Percentiles rank a stretch among this genome's conserved stretches.
Evolutionary conservation across 2,329 filamentous ascomycete species (phyloP).

Genomic region (Pseudogymnoascus sp.): DNA sequence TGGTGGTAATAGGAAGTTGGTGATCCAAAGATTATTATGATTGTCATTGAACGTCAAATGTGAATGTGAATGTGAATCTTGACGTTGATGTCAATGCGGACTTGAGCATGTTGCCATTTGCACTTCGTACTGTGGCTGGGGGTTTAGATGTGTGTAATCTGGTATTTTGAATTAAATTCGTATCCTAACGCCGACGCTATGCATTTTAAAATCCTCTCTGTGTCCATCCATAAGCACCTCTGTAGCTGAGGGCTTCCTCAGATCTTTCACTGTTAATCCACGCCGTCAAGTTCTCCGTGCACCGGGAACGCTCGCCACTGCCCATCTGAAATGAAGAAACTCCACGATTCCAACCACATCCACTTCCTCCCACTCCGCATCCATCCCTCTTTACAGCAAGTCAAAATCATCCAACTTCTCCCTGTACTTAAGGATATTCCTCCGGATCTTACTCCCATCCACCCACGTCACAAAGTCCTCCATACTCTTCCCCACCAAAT

Average conservation of each 20-base stretch:
- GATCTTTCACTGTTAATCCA: neutral
- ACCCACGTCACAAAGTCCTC: conserved; percentile 98
- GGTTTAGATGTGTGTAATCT: neutral
- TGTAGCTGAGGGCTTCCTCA: neutral
- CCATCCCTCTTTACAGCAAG: conserved; percentile 50
- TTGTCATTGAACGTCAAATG: neutral
- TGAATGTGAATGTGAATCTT: neutral
- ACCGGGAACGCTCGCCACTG: neutral
- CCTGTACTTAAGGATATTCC: conserved; percentile 88
- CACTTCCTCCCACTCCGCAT: neutral
- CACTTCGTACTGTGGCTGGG: too few species aligned
- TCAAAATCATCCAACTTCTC: conserved; percentile 96
- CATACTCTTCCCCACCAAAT: conserved; percentile 78
- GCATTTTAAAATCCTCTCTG: neutral
- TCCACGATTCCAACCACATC: neutral
- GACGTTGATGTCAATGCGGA: too few species aligned
- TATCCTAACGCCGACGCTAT: conserved; percentile 6
- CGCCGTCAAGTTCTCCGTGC: neutral
- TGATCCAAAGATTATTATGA: neutral
- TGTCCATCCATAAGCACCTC: neutral
- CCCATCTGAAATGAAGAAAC: neutral
- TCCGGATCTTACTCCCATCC: conserved; percentile 93
- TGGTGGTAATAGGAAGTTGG: conserved; percentile 6
- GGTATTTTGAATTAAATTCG: neutral
- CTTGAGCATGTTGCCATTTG: neutral